phyloP scores from a whole-genome alignment of 257 asterid genomes.

The Paulownia fortunei region DNA sequence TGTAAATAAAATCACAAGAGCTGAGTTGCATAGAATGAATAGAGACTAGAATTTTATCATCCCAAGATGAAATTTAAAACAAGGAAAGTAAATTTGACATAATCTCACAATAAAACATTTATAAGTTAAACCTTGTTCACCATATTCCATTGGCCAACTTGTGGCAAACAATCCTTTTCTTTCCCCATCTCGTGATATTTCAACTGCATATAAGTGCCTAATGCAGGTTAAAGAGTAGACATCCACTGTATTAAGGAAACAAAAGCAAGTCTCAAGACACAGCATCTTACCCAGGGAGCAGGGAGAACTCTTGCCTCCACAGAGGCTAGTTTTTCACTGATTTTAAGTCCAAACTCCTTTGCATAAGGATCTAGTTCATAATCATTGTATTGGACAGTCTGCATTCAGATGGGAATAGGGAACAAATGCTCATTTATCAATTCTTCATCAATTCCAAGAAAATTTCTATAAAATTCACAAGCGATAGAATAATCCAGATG shows the following conservation, averaged over 20 bases:
- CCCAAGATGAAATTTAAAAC: neutral
- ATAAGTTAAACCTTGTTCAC: constrained; percentile 78
- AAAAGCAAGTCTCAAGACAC: neutral
- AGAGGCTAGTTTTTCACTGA: constrained; percentile 80
- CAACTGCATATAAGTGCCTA: constrained; percentile 50
- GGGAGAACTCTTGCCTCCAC: constrained; percentile 99
- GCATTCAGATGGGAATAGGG: constrained; percentile 25
- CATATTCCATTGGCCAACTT: constrained; percentile 99
- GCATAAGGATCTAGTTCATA: constrained; percentile 95
- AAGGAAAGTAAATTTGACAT: neutral
- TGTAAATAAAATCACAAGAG: constrained; percentile 7
- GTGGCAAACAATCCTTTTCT: constrained; percentile 96
- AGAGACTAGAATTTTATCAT: neutral
- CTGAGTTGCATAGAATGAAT: neutral
- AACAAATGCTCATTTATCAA: neutral
- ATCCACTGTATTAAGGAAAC: neutral
- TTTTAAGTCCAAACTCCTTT: constrained; percentile 87
- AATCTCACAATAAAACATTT: neutral
- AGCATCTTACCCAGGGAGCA: constrained; percentile 91
- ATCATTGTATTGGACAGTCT: constrained; percentile 90
- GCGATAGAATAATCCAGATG: neutral
- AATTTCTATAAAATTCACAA: neutral
- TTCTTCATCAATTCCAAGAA: neutral
- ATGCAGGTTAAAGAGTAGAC: constrained; percentile 22
- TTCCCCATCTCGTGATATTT: constrained; percentile 94